Conservation (phyloP, 169 alveolate genomes). For the Babesia caballi region DNA sequence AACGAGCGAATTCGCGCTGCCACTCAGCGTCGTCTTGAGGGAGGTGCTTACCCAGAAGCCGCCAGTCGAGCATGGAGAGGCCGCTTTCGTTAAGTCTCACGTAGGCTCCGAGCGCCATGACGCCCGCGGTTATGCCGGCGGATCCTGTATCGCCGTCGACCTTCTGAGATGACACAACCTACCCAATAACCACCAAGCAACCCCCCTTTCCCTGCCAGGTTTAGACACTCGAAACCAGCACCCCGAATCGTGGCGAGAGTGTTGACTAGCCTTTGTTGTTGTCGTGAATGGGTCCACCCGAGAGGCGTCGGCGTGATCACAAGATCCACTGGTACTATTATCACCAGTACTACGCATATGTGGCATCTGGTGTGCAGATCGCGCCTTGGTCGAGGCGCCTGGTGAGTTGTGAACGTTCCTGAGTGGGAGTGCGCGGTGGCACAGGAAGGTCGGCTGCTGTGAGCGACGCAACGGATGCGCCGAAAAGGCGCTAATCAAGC, state of each 20-base stretch:
- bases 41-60: conserved; percentile 75
- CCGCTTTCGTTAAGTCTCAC: conserved; percentile 88
- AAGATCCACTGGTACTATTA: too few relatives aligned
- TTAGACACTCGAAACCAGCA: conserved; percentile 3
- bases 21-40: conserved; percentile 85
- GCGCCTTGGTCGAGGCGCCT: too few relatives aligned
- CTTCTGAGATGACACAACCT: neutral
- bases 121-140: conserved; percentile 72
- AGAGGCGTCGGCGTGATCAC: too few relatives aligned
- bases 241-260: neutral
- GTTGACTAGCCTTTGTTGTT: neutral
- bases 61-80: conserved; percentile 89
- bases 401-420: too few relatives aligned
- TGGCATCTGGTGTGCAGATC: too few relatives aligned
- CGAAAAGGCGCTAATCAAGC: too few relatives aligned
- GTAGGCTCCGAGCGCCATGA: conserved; percentile 86
- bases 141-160: conserved; percentile 25
- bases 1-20: conserved; percentile 81
- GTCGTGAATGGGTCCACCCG: too few relatives aligned
- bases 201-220: conserved; percentile 35
- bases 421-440: too few relatives aligned
- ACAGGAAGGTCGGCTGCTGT: too few relatives aligned
- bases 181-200: conserved; percentile 64
- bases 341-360: too few relatives aligned
- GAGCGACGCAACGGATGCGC: too few relatives aligned